Evolutionary conservation across 257 asterid genomes (phyloP).

Genomic region (Thymus quinquecostatus): DNA sequence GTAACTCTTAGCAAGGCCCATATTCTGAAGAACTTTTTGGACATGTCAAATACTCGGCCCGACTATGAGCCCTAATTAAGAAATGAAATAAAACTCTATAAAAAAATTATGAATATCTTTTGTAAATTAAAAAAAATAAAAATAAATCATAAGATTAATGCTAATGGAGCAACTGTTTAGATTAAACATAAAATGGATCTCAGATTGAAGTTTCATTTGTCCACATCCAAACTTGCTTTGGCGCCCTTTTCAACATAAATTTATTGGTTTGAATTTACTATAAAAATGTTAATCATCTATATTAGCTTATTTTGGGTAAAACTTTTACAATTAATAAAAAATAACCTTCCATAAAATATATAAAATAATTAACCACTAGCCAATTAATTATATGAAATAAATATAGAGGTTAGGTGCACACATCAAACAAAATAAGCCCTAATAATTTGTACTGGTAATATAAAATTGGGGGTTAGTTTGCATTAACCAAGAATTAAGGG

Average conservation of each 20-base stretch:
- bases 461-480: constrained; percentile 27
- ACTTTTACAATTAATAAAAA: too few relatives aligned
- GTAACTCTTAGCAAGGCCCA: too few relatives aligned
- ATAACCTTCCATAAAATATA: too few relatives aligned
- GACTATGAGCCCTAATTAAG: too few relatives aligned
- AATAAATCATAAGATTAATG: neutral
- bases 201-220: neutral
- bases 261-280: too few relatives aligned
- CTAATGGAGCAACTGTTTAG: too few relatives aligned
- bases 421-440: constrained; percentile 9
- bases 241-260: neutral
- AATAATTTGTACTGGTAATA: neutral
- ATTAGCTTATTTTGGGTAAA: too few relatives aligned
- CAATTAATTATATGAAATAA: neutral
- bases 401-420: neutral
- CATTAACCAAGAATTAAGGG: constrained; percentile 27
- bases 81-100: too few relatives aligned
- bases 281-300: too few relatives aligned
- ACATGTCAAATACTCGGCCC: too few relatives aligned
- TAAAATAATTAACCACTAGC: neutral
- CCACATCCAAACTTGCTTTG: neutral
- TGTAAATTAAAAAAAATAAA: neutral
- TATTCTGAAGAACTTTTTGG: too few relatives aligned
- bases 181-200: neutral
- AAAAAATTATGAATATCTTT: too few relatives aligned